These are phyloP conservation scores for Silene conica DNA, from an alignment of 148 eudicot genomes.

Conservation along the genomic window DNA sequence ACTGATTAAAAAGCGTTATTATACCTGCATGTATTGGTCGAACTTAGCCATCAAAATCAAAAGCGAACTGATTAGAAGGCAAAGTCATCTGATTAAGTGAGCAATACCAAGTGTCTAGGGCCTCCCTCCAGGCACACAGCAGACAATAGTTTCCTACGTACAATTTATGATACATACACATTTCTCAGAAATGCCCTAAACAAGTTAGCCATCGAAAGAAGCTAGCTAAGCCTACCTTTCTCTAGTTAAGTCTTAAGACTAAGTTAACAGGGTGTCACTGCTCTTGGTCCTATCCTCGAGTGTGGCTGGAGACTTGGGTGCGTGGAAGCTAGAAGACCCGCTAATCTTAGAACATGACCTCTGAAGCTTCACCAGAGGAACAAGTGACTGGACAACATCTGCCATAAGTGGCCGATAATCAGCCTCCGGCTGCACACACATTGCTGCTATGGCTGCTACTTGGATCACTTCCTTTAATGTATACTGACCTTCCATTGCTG, in stretches of 20 bases:
- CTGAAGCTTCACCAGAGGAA: conserved; percentile 69
- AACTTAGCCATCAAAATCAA: no score
- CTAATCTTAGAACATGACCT: conserved; percentile 36
- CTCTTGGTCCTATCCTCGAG: conserved; percentile 14
- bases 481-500: conserved; percentile 76
- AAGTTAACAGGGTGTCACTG: conserved; percentile 11
- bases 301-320: conserved; percentile 45
- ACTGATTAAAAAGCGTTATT: no score
- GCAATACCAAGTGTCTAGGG: no score
- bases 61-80: no score
- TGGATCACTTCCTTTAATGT: conserved; percentile 81
- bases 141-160: not conserved
- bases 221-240: not conserved
- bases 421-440: conserved; percentile 95
- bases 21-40: no score
- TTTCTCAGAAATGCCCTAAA: conserved; percentile 2
- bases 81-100: no score
- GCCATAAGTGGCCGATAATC: conserved; percentile 97
- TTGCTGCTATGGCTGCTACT: conserved; percentile 94
- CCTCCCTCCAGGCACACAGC: not conserved
- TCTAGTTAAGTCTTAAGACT: conserved; percentile 19
- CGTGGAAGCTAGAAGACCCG: conserved; percentile 38
- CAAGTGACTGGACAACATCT: conserved; percentile 90
- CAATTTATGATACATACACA: conserved; percentile 14
- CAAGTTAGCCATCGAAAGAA: conserved; percentile 8